Evolutionary conservation across 148 eudicot genomes (phyloP).

Genomic region (Rhododendron griersonianum): DNA sequence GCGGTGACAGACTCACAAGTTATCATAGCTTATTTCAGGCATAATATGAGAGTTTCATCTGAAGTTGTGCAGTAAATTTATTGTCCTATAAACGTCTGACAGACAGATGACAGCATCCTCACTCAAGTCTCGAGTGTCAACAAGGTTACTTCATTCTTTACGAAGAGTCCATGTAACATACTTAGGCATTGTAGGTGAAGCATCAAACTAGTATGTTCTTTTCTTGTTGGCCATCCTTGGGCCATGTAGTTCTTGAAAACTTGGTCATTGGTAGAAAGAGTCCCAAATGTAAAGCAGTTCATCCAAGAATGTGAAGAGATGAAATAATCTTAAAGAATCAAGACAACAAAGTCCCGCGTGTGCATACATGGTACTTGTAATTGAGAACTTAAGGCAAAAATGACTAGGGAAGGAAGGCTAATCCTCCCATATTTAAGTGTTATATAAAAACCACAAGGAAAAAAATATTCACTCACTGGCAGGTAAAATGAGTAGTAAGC

Average conservation of each 20-base stretch:
- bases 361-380: background rate
- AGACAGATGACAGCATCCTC: background rate
- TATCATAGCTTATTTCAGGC: background rate
- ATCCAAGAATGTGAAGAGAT: background rate
- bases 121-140: background rate
- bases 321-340: background rate
- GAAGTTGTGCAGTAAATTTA: background rate
- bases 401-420: background rate
- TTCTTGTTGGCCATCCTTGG: background rate
- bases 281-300: background rate
- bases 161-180: background rate
- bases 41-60: background rate
- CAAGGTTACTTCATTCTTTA: background rate
- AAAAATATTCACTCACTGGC: conserved; percentile 53
- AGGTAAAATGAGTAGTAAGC: conserved; percentile 94
- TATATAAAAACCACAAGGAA: background rate
- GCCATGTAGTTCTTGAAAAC: background rate
- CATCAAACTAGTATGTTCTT: background rate
- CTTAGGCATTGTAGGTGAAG: background rate
- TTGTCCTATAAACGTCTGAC: background rate
- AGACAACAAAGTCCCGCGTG: background rate
- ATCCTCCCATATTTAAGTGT: background rate
- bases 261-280: background rate
- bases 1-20: background rate
- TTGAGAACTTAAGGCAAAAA: background rate